A percentile compares a stretch with the other conserved stretches of the same genome.
Conservation (phyloP, 495 filamentous ascomycete genomes). For the Penicillium psychrofluorescens region DNA sequence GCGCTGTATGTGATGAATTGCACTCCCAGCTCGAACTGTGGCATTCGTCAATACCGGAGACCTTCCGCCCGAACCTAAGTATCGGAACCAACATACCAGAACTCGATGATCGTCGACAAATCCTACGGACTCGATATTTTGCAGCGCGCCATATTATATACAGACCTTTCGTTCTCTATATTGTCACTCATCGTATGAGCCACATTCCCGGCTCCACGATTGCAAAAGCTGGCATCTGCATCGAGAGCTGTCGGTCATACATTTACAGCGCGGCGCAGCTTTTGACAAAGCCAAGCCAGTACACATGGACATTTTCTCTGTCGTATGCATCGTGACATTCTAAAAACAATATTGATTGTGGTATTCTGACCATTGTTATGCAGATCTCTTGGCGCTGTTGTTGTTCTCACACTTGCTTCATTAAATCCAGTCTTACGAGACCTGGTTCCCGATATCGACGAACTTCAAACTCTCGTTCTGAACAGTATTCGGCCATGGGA, state of each 20-base stretch:
- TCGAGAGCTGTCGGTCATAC: constrained; percentile 3
- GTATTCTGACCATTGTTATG: neutral
- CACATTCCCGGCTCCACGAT: constrained; percentile 10
- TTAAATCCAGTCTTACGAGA: neutral
- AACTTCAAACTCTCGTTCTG: neutral
- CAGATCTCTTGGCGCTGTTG: neutral
- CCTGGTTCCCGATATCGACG: neutral
- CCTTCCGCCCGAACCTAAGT: constrained; percentile 18
- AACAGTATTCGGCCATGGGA: neutral
- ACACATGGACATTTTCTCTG: constrained; percentile 4
- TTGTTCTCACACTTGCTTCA: neutral
- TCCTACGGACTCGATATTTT: constrained; percentile 28
- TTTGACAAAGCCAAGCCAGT: constrained; percentile 1
- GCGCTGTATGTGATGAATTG: constrained; percentile 21
- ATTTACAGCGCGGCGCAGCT: neutral
- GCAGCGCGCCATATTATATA: constrained; percentile 27
- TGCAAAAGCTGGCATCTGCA: constrained; percentile 3
- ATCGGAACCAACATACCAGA: constrained; percentile 6
- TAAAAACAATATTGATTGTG: too few relatives aligned
- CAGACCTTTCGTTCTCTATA: constrained; percentile 23
- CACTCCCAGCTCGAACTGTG: constrained; percentile 24
- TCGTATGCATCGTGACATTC: neutral
- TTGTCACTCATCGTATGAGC: constrained; percentile 13
- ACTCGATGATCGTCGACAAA: constrained; percentile 18
- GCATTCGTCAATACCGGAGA: constrained; percentile 29